Percentiles rank a stretch among this genome's conserved stretches.
Conservation (phyloP, 768 basidiomycete species). For the Amanita polypyramis region DNA sequence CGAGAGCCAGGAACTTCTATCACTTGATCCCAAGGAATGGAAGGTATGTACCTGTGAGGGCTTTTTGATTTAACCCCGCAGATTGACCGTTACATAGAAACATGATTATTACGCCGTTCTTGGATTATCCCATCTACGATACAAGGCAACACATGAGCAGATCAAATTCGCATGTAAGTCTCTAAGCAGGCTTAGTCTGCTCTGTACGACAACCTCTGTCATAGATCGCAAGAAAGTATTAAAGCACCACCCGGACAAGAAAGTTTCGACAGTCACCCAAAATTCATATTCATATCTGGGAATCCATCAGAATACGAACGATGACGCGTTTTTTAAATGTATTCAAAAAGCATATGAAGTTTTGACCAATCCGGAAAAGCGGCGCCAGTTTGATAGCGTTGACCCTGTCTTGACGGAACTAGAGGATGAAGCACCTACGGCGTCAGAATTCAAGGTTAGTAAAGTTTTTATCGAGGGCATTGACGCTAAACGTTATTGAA, state of each 20-base stretch:
- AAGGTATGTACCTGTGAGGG: slow-evolving; percentile 44
- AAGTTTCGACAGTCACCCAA: slow-evolving; percentile 32
- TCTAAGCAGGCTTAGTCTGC: slow-evolving; percentile 1
- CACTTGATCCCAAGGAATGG: slow-evolving; percentile 96
- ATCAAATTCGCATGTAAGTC: slow-evolving; percentile 92
- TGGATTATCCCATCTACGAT: slow-evolving; percentile 84
- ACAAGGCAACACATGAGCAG: slow-evolving; percentile 79
- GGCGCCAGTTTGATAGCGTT: slow-evolving; percentile 94
- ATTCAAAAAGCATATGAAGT: slow-evolving; percentile 98
- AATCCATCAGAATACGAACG: slow-evolving; percentile 74
- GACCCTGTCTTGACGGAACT: slow-evolving; percentile 68
- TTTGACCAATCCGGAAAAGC: slow-evolving; percentile 75
- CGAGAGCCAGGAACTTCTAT: slow-evolving; percentile 59
- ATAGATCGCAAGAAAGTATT: slow-evolving; percentile 99
- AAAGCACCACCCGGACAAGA: slow-evolving; percentile 97
- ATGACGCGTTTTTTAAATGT: slow-evolving; percentile 99
- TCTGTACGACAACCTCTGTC: background rate
- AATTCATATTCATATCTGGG: slow-evolving; percentile 33
- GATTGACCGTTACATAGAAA: slow-evolving; percentile 44
- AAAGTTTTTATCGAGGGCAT: background rate
- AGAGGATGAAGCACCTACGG: slow-evolving; percentile 70
- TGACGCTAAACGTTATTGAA: slow-evolving; percentile 11
- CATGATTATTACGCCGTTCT: slow-evolving; percentile 98
- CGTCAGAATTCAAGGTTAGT: slow-evolving; percentile 45
- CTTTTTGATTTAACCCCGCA: background rate